phyloP scores from a whole-genome alignment of 2,329 filamentous ascomycete genomes.

The Calonectria pseudoturangicola region DNA sequence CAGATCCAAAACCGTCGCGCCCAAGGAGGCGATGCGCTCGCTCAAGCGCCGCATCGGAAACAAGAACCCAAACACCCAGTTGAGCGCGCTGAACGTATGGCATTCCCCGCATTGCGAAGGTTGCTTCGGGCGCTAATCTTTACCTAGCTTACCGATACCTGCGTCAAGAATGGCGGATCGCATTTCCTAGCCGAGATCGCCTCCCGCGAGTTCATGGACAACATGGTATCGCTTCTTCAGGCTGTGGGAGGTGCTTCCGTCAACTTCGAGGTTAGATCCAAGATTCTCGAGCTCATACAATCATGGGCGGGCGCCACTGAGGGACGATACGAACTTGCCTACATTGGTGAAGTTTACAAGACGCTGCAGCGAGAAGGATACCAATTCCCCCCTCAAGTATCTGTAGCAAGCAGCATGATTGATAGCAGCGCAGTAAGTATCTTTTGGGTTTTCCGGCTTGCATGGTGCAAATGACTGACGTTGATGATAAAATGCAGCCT shows the following conservation, averaged over 20 bases:
- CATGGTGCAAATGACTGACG: conserved; percentile 30
- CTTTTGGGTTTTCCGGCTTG: no score
- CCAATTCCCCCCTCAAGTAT: conserved; percentile 89
- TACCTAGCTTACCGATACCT: conserved; percentile 91
- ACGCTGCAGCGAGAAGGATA: conserved; percentile 89
- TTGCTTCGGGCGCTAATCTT: conserved; percentile 42
- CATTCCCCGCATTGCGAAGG: background rate
- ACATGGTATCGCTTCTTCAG: conserved; percentile 91
- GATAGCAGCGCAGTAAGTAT: conserved; percentile 92
- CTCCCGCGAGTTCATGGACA: conserved; percentile 98
- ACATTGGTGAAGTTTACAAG: conserved; percentile 92
- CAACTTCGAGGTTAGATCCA: conserved; percentile 89
- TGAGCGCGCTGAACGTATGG: conserved; percentile 91
- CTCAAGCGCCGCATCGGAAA: conserved; percentile 95
- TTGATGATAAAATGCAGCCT: conserved; percentile 72
- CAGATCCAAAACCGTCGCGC: conserved; percentile 96
- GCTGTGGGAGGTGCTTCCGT: conserved; percentile 83
- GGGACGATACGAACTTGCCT: conserved; percentile 86
- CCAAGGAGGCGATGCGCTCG: conserved; percentile 98
- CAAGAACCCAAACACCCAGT: conserved; percentile 97
- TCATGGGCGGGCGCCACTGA: conserved; percentile 94
- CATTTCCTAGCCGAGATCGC: conserved; percentile 98
- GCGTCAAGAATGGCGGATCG: conserved; percentile 96
- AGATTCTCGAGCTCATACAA: conserved; percentile 95
- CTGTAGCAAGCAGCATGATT: conserved; percentile 96